Base-by-base conservation (phyloP, 345 rosid genomes). In the Salix exigua region DNA sequence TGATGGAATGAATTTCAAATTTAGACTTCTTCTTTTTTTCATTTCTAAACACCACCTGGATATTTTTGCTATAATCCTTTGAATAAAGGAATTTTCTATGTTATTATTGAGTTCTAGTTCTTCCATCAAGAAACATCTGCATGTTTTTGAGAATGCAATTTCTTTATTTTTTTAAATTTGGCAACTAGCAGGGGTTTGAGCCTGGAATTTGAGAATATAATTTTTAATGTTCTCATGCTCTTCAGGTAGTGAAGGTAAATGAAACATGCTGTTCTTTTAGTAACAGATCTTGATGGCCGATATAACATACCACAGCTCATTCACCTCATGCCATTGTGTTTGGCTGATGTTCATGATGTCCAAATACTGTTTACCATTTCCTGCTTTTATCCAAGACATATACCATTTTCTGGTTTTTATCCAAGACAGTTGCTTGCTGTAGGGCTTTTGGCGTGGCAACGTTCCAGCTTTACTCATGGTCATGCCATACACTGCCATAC, bases 361-460 rank as follows among this genome's bases (percentile, higher is more conserved):
- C 30, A n/a, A 21, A 74, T 64, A 28, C 31, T 48, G 18, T 65
- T 33, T 58, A 35, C 37, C 11, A 26, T 48, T 51, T 76, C 46
- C n/a, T 37, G 7, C 31, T 19, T 21, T 73, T 62, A 72, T 66
- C 74, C 67, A 76, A 73, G 71, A 38, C 68, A 62, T 64, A 17
- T 58, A 35, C 37, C 11, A 26, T 48, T 51, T 76, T 55, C n/a
- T 37, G 7, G 26, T 19, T 17, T 75, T 71, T 62, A 72, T 66
- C 74, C 67, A 76, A 73, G 71, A 38, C 68, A 62, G 55, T 60
- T 78, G n/a, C 62, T 82, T 84, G 63, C 76, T 48, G 80, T 85
- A 96, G 99, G 99, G 99, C 7, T 96, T 96, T 83, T 96, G 98
- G 99, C 98, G 98, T 73, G 99, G 99, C 35, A 96, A 93, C 86